Base-by-base conservation (phyloP, 768 basidiomycete species). In the Lentinula lateritia region DNA sequence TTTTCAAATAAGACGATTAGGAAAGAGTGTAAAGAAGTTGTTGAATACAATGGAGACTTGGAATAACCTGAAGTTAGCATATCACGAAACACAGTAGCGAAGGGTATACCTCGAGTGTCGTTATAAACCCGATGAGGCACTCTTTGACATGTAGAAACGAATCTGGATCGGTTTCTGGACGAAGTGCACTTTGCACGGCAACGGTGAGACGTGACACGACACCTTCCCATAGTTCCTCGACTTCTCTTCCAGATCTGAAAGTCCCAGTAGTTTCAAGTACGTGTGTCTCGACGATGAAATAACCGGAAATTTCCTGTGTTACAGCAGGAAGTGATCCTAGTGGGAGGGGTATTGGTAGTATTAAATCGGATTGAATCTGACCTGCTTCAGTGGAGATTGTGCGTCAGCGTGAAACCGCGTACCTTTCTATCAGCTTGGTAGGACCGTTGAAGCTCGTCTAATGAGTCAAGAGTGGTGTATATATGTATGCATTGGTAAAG, bases 401-500 rank as follows among this genome's bases (percentile, higher is more conserved):
- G 38, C 36, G 43, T 3, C 16, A 60, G 48, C 36, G 38, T 2
- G 8, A 15, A 52, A 6, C 50, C 12, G 61, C 72, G 41, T 68
- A 88, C 94, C 80, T 96, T 94, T 69, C 97, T 85, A 73, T 99
- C 97, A n/a, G 92, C 93, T 74, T 98, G 96, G 68, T 98, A 99
- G 36, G 89, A 95, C 58, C 82, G 84, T 60, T 93, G 93, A 9
- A 98, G 80, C 65, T 96, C 95, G 45, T 91, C 89, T 41, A 95
- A 80, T n/a, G 89, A 88, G 70, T 95, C 93, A 20, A 99, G 79
- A 5, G 94, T 86, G 61, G 90, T 86, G 73, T 98, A 96, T 63
- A 98, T 98, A 68, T 97, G 97, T 56, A 99, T 95, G 72, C 94
- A 96, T 74, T 98, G 93, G 67, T 93, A 96, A 12, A 99, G 74